A percentile compares a stretch with the other conserved stretches of the same genome.
phyloP scores from a whole-genome alignment of 2,329 filamentous ascomycete genomes.

The Lasiodiplodia gonubiensis region DNA sequence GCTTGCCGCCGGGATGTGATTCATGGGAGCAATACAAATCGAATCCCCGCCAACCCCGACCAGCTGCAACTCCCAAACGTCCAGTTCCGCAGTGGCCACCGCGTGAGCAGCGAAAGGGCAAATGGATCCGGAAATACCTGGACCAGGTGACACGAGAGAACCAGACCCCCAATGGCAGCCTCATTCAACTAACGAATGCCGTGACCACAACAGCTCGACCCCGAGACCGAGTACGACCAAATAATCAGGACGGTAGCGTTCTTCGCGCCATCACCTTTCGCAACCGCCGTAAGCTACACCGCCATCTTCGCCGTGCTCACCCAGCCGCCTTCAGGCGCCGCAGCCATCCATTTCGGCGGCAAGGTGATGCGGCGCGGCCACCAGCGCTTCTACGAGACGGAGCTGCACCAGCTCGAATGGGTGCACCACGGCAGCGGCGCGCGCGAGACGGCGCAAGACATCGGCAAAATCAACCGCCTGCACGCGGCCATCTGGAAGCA shows the following conservation, averaged over 20 bases:
- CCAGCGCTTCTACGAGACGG: background rate
- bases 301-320: background rate
- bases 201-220: background rate
- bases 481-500: background rate
- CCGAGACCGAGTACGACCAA: background rate
- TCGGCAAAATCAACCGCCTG: background rate
- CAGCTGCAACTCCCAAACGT: background rate
- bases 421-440: background rate
- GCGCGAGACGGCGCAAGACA: background rate
- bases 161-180: accelerated
- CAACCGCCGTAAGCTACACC: background rate
- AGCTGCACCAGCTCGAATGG: background rate
- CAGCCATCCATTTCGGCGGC: background rate
- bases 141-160: background rate
- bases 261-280: background rate
- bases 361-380: background rate
- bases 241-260: background rate
- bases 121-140: background rate
- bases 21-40: background rate
- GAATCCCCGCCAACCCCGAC: background rate
- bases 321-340: background rate
- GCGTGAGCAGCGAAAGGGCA: background rate
- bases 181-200: background rate
- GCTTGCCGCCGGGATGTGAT: background rate
- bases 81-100: background rate